Percentiles rank a stretch among this genome's conserved stretches.
phyloP scores from a whole-genome alignment of 306 rosid species.

The Castanea mollissima region DNA sequence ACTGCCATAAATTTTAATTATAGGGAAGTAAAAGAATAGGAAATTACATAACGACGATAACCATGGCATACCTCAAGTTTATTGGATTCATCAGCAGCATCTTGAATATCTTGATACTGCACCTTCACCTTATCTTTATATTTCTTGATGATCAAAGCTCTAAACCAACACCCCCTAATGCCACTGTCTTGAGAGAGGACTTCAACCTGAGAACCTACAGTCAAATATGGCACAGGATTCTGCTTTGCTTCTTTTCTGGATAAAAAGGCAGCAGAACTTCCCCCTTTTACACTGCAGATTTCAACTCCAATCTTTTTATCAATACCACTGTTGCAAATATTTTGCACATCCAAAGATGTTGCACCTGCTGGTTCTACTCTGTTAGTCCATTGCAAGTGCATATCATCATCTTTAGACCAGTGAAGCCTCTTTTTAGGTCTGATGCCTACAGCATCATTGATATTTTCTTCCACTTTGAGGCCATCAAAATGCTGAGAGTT shows the following conservation, averaged over 20 bases:
- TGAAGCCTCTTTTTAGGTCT: slow-evolving; percentile 67
- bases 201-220: slow-evolving; percentile 66
- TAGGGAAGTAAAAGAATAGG: neutral
- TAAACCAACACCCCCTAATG: slow-evolving; percentile 88
- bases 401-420: slow-evolving; percentile 22
- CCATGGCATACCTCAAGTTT: slow-evolving; percentile 64
- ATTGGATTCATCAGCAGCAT: slow-evolving; percentile 65
- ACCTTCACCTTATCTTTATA: slow-evolving; percentile 73
- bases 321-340: slow-evolving; percentile 7
- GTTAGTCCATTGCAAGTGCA: neutral
- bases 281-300: slow-evolving; percentile 13
- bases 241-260: slow-evolving; percentile 27
- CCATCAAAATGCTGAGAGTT: slow-evolving; percentile 42
- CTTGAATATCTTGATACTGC: slow-evolving; percentile 67
- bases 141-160: slow-evolving; percentile 68
- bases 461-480: slow-evolving; percentile 39
- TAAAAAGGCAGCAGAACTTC: slow-evolving; percentile 14
- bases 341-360: slow-evolving; percentile 6
- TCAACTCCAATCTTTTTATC: slow-evolving; percentile 26
- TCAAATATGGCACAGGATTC: slow-evolving; percentile 17
- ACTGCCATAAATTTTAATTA: neutral
- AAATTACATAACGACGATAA: neutral
- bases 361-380: slow-evolving; percentile 24
- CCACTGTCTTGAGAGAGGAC: slow-evolving; percentile 92
- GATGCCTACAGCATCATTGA: slow-evolving; percentile 11